phyloP scores from a whole-genome alignment of 176 grass and related monocot genomes.

The Miscanthus lutarioriparius region DNA sequence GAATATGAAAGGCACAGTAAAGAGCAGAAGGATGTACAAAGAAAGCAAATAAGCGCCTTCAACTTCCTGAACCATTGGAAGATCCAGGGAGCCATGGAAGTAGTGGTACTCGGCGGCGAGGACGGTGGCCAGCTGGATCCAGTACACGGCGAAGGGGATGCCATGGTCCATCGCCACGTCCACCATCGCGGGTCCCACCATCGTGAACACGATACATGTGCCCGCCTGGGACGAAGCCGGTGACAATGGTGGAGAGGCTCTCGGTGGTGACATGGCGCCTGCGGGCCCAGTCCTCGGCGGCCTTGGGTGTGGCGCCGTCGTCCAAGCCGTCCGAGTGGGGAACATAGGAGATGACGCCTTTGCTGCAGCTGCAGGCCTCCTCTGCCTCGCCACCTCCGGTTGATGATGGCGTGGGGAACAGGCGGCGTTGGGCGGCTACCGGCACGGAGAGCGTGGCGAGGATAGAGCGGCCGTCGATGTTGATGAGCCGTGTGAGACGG shows the following conservation, averaged over 20 bases:
- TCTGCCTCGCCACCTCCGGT: too few relatives aligned
- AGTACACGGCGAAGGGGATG: conserved; percentile 39
- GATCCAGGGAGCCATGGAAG: conserved; percentile 49
- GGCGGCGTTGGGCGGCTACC: neutral
- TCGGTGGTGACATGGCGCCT: neutral
- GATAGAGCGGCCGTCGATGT: neutral
- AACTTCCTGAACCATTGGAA: too few relatives aligned
- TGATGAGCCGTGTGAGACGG: neutral
- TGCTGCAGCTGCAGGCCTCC: neutral
- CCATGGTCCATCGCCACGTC: conserved; percentile 27
- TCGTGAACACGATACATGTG: conserved; percentile 42
- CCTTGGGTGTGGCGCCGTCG: neutral
- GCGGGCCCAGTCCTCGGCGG: neutral
- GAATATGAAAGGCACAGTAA: too few relatives aligned
- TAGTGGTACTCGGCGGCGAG: conserved; percentile 54
- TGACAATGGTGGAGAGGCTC: conserved; percentile 28
- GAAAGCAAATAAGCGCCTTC: too few relatives aligned
- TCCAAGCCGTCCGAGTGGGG: conserved; percentile 37
- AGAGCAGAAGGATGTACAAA: too few relatives aligned
- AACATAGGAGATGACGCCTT: conserved; percentile 29
- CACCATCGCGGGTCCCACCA: neutral
- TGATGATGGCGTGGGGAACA: neutral
- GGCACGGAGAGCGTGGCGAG: neutral
- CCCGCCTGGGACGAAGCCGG: conserved; percentile 10
- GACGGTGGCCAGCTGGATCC: conserved; percentile 53